These are phyloP conservation scores for Epicoccum sorghinum DNA, from an alignment of 2,329 filamentous ascomycete genomes.

Conservation along the genomic window DNA sequence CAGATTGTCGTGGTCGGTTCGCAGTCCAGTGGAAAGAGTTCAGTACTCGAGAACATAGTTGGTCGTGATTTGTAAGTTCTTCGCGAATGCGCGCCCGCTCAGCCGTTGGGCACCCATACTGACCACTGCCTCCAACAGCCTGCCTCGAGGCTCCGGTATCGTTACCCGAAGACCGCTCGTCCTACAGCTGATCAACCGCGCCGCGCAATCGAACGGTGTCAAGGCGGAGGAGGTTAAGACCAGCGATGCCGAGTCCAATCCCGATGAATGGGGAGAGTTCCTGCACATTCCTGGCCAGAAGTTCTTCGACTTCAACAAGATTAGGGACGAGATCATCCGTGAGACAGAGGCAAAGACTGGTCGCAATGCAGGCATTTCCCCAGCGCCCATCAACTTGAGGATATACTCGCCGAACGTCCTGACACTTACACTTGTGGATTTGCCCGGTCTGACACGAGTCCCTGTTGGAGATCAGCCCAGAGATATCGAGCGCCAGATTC, in stretches of 20 bases:
- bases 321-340: constrained; percentile 93
- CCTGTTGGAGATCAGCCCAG: constrained; percentile 95
- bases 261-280: constrained; percentile 98
- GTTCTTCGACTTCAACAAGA: constrained; percentile 98
- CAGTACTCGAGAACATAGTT: constrained; percentile 97
- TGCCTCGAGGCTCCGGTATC: constrained; percentile 96
- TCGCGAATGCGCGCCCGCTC: neutral
- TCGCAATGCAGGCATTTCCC: constrained; percentile 93
- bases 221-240: constrained; percentile 66
- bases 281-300: constrained; percentile 97
- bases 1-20: constrained; percentile 98
- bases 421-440: constrained; percentile 92
- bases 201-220: constrained; percentile 71
- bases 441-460: constrained; percentile 95
- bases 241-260: constrained; percentile 85
- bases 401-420: constrained; percentile 99
- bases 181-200: constrained; percentile 94
- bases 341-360: constrained; percentile 98
- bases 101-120: constrained; percentile 29
- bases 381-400: constrained; percentile 93
- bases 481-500: constrained; percentile 96
- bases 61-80: constrained; percentile 91
- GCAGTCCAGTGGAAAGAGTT: constrained; percentile 99
- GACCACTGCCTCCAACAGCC: constrained; percentile 58
- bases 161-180: constrained; percentile 95